These are phyloP conservation scores for Bipolaris gigantea DNA, from an alignment of 2,329 filamentous ascomycete genomes.

Conservation along the genomic window DNA sequence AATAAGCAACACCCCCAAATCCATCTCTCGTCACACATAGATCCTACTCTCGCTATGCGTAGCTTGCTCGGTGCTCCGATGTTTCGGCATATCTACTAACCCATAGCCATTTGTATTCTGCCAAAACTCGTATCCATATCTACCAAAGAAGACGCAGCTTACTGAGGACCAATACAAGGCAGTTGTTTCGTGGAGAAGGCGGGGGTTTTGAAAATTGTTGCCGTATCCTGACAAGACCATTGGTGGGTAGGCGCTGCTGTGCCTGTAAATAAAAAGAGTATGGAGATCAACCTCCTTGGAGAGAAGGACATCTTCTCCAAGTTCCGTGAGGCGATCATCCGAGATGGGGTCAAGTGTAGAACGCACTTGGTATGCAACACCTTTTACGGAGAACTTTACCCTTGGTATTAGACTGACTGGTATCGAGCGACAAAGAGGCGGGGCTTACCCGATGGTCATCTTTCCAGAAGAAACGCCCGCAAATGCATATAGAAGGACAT, in stretches of 20 bases:
- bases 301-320: slow-evolving; percentile 9
- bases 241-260: background rate
- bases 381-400: background rate
- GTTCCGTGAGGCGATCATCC: background rate
- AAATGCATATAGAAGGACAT: background rate
- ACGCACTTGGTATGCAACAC: background rate
- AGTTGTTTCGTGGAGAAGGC: slow-evolving; percentile 12
- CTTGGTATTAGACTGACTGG: background rate
- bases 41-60: background rate
- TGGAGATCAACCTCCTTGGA: slow-evolving; percentile 15
- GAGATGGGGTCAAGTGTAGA: background rate
- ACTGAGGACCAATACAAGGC: slow-evolving; percentile 13
- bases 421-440: background rate
- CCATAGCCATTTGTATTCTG: slow-evolving; percentile 11
- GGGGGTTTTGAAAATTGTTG: background rate
- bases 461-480: background rate
- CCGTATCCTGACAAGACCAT: slow-evolving; percentile 18
- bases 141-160: slow-evolving; percentile 16
- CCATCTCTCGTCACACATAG: background rate
- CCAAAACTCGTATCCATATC: slow-evolving; percentile 16
- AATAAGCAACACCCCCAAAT: background rate
- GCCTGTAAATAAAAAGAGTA: slow-evolving; percentile 14
- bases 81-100: slow-evolving; percentile 3
- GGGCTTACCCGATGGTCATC: background rate
- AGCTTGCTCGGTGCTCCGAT: background rate